phyloP scores from a whole-genome alignment of 306 rosid species.

The Pueraria montana region DNA sequence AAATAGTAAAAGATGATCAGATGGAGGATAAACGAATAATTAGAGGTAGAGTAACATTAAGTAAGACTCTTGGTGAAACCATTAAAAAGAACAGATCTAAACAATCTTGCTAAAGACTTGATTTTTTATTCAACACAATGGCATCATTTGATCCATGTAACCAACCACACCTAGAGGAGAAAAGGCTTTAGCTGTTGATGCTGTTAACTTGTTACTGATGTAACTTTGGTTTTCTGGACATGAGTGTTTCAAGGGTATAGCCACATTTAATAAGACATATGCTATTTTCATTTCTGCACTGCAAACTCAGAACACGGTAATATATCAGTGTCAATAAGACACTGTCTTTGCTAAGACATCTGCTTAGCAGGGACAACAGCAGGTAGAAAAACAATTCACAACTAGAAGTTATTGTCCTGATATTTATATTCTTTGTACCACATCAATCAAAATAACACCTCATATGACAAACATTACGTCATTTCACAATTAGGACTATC shows the following conservation, averaged over 20 bases:
- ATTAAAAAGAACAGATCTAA: not conserved
- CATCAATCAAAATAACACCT: too few relatives aligned
- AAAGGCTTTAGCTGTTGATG: not conserved
- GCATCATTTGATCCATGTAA: not conserved
- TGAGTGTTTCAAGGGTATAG: not conserved
- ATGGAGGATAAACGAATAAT: not conserved
- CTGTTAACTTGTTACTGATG: not conserved
- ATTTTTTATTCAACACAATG: not conserved
- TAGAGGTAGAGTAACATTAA: not conserved
- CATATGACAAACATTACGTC: not conserved
- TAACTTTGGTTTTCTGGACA: not conserved
- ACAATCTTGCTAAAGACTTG: not conserved
- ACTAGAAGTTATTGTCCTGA: not conserved
- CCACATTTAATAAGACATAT: not conserved
- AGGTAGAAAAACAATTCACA: not conserved
- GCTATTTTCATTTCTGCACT: too few relatives aligned
- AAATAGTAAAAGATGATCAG: not conserved
- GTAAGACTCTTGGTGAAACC: not conserved
- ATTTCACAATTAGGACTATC: not conserved
- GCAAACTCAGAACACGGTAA: not conserved
- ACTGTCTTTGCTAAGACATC: not conserved
- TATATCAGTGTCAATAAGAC: not conserved
- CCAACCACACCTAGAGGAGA: not conserved
- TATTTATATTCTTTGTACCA: too few relatives aligned
- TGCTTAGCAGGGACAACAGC: not conserved